Base-by-base conservation (phyloP, 176 grass and related monocot genomes). In the Lolium perenne region DNA sequence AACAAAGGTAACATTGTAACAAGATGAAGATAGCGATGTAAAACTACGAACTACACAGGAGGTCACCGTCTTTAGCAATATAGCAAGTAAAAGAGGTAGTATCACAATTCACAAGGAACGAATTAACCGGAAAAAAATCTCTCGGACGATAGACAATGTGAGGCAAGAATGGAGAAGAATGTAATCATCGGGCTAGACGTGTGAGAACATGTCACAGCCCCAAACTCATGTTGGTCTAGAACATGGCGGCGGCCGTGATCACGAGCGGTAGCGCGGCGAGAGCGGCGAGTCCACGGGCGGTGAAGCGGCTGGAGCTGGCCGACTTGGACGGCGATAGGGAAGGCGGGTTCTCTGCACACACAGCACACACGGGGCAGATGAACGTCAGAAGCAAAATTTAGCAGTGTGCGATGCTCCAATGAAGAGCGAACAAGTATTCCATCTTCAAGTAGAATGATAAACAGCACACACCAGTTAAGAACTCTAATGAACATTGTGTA, bases 271-370 rank as follows among this genome's bases (percentile, higher is more conserved):
- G 56, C 23, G 70, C 84, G 51, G 87, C 66, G 49, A 88, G 61
- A 49, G 46, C 40, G 45, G 53, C 2, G 26, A 92, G 80, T 6
- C 80, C 38, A 15, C 2, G 78, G 11, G 48, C 23, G 73, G 59
- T 71, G 85, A 76, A 61, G 84, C 76, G 22, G 43, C n/a, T 41
- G 4, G 53, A 45, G n/a, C 74, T 74, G 20, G 73, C 22, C 7
- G 84, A 41, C 10, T 47, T 74, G 25, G 80, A 53, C 29, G 66
- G 41, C 38, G 87, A 60, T 15, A 32, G 10, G 14, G 51, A 3
- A 9, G 92, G 81, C 73, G 84, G 32, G 32, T 77, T 85, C 35
- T 82, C 89, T 90, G 74, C 74, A 29, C 26, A 29, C 26, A 29
- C 26, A 29, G 26, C 26, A 29, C 26, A 29, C 26, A 29, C 26